Percentiles rank a stretch among this genome's conserved stretches.
These are phyloP conservation scores for Astrocystis sublimbata DNA, from an alignment of 495 filamentous ascomycete species.

Conservation along the genomic window DNA sequence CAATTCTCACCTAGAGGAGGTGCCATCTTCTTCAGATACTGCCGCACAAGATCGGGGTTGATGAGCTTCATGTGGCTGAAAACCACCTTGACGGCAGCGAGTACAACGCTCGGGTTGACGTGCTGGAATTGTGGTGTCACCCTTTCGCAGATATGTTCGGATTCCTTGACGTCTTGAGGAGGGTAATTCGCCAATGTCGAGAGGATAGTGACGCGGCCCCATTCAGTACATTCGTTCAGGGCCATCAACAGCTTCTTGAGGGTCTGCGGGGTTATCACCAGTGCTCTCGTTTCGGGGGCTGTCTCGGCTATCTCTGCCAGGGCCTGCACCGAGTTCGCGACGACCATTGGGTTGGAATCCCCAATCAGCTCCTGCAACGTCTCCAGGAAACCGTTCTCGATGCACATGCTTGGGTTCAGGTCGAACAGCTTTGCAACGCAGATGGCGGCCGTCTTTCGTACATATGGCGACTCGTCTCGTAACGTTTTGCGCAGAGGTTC, in stretches of 20 bases:
- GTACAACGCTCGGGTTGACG: constrained; percentile 93
- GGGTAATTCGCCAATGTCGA: constrained; percentile 87
- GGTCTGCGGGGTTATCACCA: constrained; percentile 75
- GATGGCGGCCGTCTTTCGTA: constrained; percentile 96
- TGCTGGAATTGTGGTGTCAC: constrained; percentile 98
- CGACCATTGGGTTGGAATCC: constrained; percentile 98
- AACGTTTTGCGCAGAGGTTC: constrained; percentile 95
- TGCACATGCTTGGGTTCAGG: constrained; percentile 83
- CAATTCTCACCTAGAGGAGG: constrained; percentile 83
- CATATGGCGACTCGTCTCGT: constrained; percentile 95
- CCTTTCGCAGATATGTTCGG: constrained; percentile 97
- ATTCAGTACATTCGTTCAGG: constrained; percentile 97
- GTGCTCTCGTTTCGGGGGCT: constrained; percentile 83
- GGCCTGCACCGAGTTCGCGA: constrained; percentile 93
- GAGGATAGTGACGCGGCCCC: constrained; percentile 95
- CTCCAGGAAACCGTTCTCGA: constrained; percentile 96
- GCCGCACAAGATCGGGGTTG: constrained; percentile 70
- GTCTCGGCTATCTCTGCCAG: constrained; percentile 88
- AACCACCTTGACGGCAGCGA: constrained; percentile 96
- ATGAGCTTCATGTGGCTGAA: constrained; percentile 94
- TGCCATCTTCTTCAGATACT: constrained; percentile 97
- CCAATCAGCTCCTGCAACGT: constrained; percentile 96
- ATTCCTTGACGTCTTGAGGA: constrained; percentile 84
- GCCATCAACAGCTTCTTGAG: constrained; percentile 97
- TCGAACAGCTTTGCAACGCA: constrained; percentile 99